Percentiles rank a stretch among this genome's conserved stretches.
Evolutionary conservation across 1,284 basidiomycete species (phyloP).

Genomic region (Moesziomyces globuligerus): DNA sequence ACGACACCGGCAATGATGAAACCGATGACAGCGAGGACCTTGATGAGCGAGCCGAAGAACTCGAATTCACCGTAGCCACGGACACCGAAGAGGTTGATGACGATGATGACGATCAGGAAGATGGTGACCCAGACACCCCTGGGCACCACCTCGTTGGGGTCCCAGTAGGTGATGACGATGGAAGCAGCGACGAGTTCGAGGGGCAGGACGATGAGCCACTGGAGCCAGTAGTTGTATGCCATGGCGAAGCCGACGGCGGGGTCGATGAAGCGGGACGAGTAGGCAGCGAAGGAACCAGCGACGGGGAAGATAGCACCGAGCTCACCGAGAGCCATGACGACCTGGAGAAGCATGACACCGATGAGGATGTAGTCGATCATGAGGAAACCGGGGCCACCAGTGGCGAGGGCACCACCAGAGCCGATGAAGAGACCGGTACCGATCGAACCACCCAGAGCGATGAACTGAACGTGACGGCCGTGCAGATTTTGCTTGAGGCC

Average conservation of each 20-base stretch:
- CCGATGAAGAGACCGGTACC: slow-evolving; percentile 71
- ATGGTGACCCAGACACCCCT: slow-evolving; percentile 59
- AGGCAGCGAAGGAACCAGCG: slow-evolving; percentile 63
- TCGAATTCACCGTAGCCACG: slow-evolving; percentile 65
- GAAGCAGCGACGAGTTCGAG: slow-evolving; percentile 63
- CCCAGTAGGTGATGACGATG: slow-evolving; percentile 62
- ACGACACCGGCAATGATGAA: slow-evolving; percentile 65
- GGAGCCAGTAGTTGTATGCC: slow-evolving; percentile 65
- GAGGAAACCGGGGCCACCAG: slow-evolving; percentile 70
- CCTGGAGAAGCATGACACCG: slow-evolving; percentile 66
- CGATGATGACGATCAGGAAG: slow-evolving; percentile 52
- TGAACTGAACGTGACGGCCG: slow-evolving; percentile 63
- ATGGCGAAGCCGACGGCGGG: slow-evolving; percentile 63
- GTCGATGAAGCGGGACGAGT: slow-evolving; percentile 65
- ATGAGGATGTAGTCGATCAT: slow-evolving; percentile 64
- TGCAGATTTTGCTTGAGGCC: slow-evolving; percentile 57
- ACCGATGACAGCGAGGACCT: slow-evolving; percentile 62
- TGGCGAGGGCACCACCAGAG: slow-evolving; percentile 69
- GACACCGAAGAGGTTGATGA: slow-evolving; percentile 65
- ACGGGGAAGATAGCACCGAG: slow-evolving; percentile 61
- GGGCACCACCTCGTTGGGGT: slow-evolving; percentile 46
- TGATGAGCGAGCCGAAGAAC: slow-evolving; percentile 58
- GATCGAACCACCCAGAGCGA: slow-evolving; percentile 67
- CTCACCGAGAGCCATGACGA: slow-evolving; percentile 67
- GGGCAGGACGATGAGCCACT: slow-evolving; percentile 63